These are phyloP conservation scores for Blastobotrys terrestris DNA, from an alignment of 805 yeast species.

Conservation along the genomic window DNA sequence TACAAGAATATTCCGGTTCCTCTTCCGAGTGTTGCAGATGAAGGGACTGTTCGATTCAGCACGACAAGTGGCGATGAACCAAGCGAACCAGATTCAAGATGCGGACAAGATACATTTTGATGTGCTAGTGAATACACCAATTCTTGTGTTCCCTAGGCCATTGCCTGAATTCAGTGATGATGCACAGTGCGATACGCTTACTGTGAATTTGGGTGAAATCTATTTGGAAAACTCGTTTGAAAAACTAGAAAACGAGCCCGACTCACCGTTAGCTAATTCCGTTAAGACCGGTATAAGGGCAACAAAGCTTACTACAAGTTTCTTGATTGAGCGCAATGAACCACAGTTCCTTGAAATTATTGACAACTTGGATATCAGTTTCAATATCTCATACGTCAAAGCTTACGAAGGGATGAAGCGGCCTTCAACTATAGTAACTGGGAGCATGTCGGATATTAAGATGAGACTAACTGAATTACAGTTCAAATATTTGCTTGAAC, in stretches of 20 bases:
- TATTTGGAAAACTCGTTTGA: slow-evolving; percentile 58
- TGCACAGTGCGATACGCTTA: slow-evolving; percentile 50
- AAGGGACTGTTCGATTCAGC: slow-evolving; percentile 86
- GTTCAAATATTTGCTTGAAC: slow-evolving; percentile 47
- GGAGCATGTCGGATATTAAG: slow-evolving; percentile 57
- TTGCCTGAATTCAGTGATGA: slow-evolving; percentile 32
- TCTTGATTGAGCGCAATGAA: slow-evolving; percentile 36
- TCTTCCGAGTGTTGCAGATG: slow-evolving; percentile 75
- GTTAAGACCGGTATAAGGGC: slow-evolving; percentile 67
- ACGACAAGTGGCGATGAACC: slow-evolving; percentile 79
- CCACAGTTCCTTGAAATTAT: slow-evolving; percentile 59
- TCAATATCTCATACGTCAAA: slow-evolving; percentile 51
- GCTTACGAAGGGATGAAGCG: slow-evolving; percentile 27
- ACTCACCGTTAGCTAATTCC: slow-evolving; percentile 39
- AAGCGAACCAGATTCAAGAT: slow-evolving; percentile 52
- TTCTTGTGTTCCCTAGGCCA: slow-evolving; percentile 66
- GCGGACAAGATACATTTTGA: slow-evolving; percentile 65
- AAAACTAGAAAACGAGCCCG: slow-evolving; percentile 20
- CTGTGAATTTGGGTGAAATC: slow-evolving; percentile 77
- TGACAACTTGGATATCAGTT: slow-evolving; percentile 54
- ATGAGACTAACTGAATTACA: slow-evolving; percentile 71
- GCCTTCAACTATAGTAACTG: slow-evolving; percentile 48
- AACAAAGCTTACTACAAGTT: slow-evolving; percentile 57
- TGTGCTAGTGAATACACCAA: slow-evolving; percentile 72
- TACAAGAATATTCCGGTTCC: slow-evolving; percentile 55